phyloP scores from a whole-genome alignment of 768 basidiomycete species.

The Lepiota brunneoincarnata region DNA sequence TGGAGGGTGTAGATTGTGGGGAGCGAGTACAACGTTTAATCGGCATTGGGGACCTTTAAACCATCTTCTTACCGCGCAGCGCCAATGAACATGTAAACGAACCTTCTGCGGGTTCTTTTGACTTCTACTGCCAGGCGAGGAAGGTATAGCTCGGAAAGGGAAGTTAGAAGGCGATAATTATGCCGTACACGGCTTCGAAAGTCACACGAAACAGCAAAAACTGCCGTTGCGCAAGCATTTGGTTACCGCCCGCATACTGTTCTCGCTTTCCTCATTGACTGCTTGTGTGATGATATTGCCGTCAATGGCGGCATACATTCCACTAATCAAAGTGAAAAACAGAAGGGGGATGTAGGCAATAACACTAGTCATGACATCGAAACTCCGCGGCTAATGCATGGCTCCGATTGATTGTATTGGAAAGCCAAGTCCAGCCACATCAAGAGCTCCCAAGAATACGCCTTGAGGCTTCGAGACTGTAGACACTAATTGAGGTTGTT shows the following conservation, averaged over 20 bases:
- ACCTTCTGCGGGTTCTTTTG: conserved; percentile 55
- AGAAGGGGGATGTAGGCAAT: background rate
- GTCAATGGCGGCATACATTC: conserved; percentile 4
- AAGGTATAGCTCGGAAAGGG: conserved; percentile 43
- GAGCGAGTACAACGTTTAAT: conserved; percentile 40
- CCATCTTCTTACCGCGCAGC: conserved; percentile 35
- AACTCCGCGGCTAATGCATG: conserved; percentile 26
- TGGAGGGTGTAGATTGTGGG: conserved; percentile 29
- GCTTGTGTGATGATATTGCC: conserved; percentile 2
- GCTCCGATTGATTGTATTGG: conserved; percentile 22
- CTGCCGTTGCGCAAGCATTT: conserved; percentile 5
- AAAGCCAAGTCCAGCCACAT: conserved; percentile 15
- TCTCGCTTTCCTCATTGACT: conserved; percentile 4
- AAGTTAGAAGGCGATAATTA: conserved; percentile 40
- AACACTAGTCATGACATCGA: conserved; percentile 19
- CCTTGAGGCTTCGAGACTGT: background rate
- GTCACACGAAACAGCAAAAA: conserved; percentile 35
- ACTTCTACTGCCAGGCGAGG: conserved; percentile 35
- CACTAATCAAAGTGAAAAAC: conserved; percentile 2
- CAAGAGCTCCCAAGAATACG: background rate
- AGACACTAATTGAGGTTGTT: background rate
- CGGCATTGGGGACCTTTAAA: conserved; percentile 42
- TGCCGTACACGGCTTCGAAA: conserved; percentile 35
- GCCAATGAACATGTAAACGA: conserved; percentile 50
- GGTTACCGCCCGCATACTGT: conserved; percentile 5